Percentiles rank a stretch among this genome's conserved stretches.
phyloP scores from a whole-genome alignment of 768 basidiomycete species.

The Strobilomyces confusus region DNA sequence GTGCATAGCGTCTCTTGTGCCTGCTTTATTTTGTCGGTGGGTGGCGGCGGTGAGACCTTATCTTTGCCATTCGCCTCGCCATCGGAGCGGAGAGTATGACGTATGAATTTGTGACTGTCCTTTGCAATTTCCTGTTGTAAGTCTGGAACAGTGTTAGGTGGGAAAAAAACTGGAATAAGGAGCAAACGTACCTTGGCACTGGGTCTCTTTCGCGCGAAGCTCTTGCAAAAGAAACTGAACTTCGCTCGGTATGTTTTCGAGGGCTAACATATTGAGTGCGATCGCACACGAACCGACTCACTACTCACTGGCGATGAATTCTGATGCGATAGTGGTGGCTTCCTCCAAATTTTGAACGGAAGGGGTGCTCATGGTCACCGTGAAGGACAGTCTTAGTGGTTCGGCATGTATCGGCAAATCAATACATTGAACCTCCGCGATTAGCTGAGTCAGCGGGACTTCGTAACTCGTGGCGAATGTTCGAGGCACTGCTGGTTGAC shows the following conservation, averaged over 20 bases:
- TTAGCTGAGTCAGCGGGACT: slow-evolving; percentile 12
- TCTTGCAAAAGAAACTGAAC: slow-evolving; percentile 46
- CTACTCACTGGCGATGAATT: slow-evolving; percentile 46
- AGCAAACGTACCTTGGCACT: slow-evolving; percentile 35
- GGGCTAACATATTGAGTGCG: slow-evolving; percentile 28
- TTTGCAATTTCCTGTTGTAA: slow-evolving; percentile 42
- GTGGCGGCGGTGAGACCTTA: slow-evolving; percentile 28
- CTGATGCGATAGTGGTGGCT: slow-evolving; percentile 45
- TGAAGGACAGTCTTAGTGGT: neutral
- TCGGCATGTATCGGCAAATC: slow-evolving; percentile 14
- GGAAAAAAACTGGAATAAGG: neutral
- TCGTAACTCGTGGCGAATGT: neutral
- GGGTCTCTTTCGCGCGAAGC: slow-evolving; percentile 42
- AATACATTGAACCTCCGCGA: slow-evolving; percentile 21
- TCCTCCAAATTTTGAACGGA: slow-evolving; percentile 42
- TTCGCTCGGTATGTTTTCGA: slow-evolving; percentile 49
- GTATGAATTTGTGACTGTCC: slow-evolving; percentile 42
- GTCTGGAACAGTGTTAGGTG: slow-evolving; percentile 25
- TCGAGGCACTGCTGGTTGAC: neutral
- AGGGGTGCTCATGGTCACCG: slow-evolving; percentile 26
- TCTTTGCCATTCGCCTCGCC: slow-evolving; percentile 25
- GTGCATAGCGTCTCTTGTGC: slow-evolving; percentile 27
- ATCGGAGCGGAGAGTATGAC: slow-evolving; percentile 37
- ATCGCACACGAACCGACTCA: neutral
- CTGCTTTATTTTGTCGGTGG: slow-evolving; percentile 29